Percentiles rank a stretch among this genome's conserved stretches.
phyloP scores from a whole-genome alignment of 2,329 filamentous ascomycete species.

The Hypoxylon sp. region DNA sequence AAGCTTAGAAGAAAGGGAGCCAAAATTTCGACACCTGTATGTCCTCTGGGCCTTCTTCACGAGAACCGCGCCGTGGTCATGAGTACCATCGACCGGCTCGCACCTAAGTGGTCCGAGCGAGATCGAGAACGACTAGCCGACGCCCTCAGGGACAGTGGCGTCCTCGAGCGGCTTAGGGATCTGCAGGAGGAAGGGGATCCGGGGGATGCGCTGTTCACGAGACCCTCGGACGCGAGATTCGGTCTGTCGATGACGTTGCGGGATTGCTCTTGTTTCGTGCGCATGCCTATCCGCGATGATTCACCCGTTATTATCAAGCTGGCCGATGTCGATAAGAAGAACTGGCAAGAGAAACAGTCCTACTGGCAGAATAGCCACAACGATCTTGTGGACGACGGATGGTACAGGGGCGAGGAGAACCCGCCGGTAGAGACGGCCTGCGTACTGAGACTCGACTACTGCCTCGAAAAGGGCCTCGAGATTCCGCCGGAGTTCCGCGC shows the following conservation, averaged over 20 bases:
- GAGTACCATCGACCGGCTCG: conserved; percentile 58
- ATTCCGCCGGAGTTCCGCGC: conserved; percentile 39
- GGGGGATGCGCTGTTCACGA: conserved; percentile 58
- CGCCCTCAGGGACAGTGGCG: conserved; percentile 56
- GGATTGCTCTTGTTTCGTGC: conserved; percentile 81
- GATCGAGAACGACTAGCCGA: conserved; percentile 52
- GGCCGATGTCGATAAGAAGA: conserved; percentile 84
- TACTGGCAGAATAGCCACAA: conserved; percentile 77
- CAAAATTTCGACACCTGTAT: conserved; percentile 62
- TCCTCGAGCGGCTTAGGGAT: conserved; percentile 54
- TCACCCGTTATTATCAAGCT: conserved; percentile 68
- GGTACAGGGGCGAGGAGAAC: conserved; percentile 64
- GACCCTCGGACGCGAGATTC: conserved; percentile 60
- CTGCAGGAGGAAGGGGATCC: conserved; percentile 58
- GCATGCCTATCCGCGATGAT: conserved; percentile 59
- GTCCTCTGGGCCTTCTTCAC: conserved; percentile 74
- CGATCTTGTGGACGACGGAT: conserved; percentile 73
- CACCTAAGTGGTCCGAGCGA: conserved; percentile 49
- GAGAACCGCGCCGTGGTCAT: conserved; percentile 60
- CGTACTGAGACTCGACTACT: conserved; percentile 40
- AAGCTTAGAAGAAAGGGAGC: conserved; percentile 56
- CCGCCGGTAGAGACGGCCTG: conserved; percentile 50
- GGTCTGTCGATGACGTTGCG: conserved; percentile 82
- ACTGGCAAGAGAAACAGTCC: conserved; percentile 71
- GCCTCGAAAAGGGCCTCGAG: conserved; percentile 34